Evolutionary conservation across 495 filamentous ascomycete genomes (phyloP).

Genomic region (Penicillium bialowiezense): DNA sequence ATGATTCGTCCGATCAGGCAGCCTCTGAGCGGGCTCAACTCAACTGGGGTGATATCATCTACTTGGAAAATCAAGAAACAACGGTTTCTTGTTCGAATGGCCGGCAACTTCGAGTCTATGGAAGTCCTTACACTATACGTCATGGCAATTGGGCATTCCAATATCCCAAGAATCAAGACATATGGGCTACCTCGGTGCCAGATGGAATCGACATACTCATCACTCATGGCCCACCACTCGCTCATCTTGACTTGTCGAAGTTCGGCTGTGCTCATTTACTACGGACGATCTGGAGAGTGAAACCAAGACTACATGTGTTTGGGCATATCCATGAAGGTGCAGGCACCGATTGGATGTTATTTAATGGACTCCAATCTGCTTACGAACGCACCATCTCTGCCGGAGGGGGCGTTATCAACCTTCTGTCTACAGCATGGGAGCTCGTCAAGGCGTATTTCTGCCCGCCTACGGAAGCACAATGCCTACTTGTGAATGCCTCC

Average conservation of each 20-base stretch:
- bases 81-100: constrained; percentile 49
- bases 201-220: constrained; percentile 67
- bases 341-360: constrained; percentile 34
- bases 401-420: constrained; percentile 13
- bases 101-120: constrained; percentile 53
- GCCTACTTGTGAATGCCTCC: constrained; percentile 24
- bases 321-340: constrained; percentile 72
- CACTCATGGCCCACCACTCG: constrained; percentile 61
- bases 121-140: constrained; percentile 46
- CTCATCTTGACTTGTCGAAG: constrained; percentile 59
- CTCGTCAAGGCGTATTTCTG: constrained; percentile 5
- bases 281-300: constrained; percentile 61
- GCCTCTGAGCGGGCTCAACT: constrained; percentile 19
- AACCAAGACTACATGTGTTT: constrained; percentile 69
- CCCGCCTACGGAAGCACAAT: constrained; percentile 18
- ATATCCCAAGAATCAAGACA: constrained; percentile 25
- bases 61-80: constrained; percentile 46
- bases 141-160: constrained; percentile 55
- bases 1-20: constrained; percentile 9
- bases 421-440: constrained; percentile 15
- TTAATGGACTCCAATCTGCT: constrained; percentile 18
- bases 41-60: constrained; percentile 46
- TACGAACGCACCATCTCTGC: constrained; percentile 19
- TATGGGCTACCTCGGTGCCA: constrained; percentile 47
- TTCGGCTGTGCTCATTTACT: constrained; percentile 64